Base-by-base conservation (phyloP, 208 protist species). In the Leptomonas pyrrhocoris region DNA sequence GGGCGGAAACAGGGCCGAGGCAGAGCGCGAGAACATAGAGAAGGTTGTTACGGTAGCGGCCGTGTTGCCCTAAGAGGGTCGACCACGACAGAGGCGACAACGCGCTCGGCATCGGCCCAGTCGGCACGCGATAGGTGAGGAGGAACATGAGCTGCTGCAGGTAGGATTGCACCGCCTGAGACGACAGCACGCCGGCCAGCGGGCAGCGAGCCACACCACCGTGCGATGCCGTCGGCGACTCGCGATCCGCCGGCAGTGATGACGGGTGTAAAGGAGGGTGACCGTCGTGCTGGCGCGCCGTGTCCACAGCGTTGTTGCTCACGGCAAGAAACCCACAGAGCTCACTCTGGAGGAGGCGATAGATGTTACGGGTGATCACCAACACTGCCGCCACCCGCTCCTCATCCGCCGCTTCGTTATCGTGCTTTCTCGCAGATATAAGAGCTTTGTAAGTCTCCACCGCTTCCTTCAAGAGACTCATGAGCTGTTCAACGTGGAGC, bases 281-380 rank as follows among this genome's bases (percentile, higher is more conserved):
- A 31, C 31, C 40, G 28, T 55, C 15, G 21, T 31, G 27, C 5
- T 12, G 21, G 21, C 8, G 18, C 21, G 42, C 25, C 42, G 28
- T 34, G 28, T 45, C 51, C 25, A 18, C 16, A 16, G 28, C 38
- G 4, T 16, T 27, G n/a, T 61, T 9, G 25, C 63, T 12, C 36
- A 70, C 18, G 25, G 43, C 43, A n/a, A 88, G 67, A 31, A 85
- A 51, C 9, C 84, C 77, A 56, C 68, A 87, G 31, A 94, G 56
- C 43, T 81, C 68, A 36, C 79, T 83, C 46, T 90, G 82, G 59
- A 94, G 60, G 15, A 92, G 57, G 23, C 89, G 79, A 18, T 80
- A 80, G 1, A 60, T 59, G 66, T 94, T 88, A 16, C 89, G 81
- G 9, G 65, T 50, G 5, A 92, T 23, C 27, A 92, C 38, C 15